Evolutionary conservation across 495 filamentous ascomycete species (phyloP), one percentile per base, ranked within the genome.

Genomic region (Lophium mytilinum): DNA sequence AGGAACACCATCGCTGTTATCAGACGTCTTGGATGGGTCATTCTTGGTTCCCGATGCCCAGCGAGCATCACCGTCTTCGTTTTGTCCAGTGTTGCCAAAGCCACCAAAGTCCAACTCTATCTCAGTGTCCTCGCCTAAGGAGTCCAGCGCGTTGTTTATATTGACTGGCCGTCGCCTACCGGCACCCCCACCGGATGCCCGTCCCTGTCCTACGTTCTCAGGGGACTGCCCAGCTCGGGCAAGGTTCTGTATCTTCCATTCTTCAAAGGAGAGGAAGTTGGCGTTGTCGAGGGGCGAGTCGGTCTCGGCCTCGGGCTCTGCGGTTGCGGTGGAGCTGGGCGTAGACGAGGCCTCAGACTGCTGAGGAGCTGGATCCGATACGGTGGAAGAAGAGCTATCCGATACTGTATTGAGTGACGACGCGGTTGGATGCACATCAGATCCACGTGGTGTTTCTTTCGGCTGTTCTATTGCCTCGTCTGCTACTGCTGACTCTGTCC

Each of bases 221-320:
- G 81, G 83, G 18, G 90, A 90, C 65, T 94, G 91, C 3, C 89
- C 93, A 4, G 81, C 85, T 65, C 88, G 89, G 36, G 83, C 89
- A 11, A 96, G 75, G 70, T 95, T 96, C 75, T 91, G 88, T 65
- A 87, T 88, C 73, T 94, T 96, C 93, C 93, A 98, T 61, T 97
- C 92, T 66, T 96, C 93, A 64, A 98, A 98, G 0, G 93, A 96
- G 50, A 98, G 85, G 67, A 98, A 97, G 34, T 89, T 84, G 33
- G 83, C 84, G 37, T 87, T 86, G 62, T 91, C 86, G 8, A 96
- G 79, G 15, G 86, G 82, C 0, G 84, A 87, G 30, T 87, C 83
- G 11, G 73, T 69, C 39, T 89, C 85, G 30, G 70, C 59, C 21
- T 84, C 69, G 14, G 49, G 17, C 18, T 57, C n/a, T 9, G 52